These are phyloP conservation scores for Sicyos edulis DNA, from an alignment of 306 rosid species.

Conservation along the genomic window DNA sequence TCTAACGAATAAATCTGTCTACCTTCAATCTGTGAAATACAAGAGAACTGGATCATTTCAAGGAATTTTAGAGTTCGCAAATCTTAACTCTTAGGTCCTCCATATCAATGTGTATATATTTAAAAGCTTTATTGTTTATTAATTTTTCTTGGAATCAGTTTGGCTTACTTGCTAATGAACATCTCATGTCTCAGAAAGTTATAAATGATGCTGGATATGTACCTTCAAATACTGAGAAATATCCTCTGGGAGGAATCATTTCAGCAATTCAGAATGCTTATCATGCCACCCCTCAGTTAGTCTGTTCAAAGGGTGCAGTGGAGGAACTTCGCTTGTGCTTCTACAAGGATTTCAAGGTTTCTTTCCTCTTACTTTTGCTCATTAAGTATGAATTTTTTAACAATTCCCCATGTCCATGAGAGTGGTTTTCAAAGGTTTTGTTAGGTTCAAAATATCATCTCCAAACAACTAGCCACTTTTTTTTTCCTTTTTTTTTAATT, in stretches of 20 bases:
- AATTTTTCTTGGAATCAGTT: background rate
- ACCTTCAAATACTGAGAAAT: constrained; percentile 79
- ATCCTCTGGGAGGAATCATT: constrained; percentile 86
- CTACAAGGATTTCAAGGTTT: constrained; percentile 80
- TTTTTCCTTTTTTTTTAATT: too few relatives aligned
- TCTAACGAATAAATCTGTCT: too few relatives aligned
- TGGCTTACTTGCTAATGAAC: constrained; percentile 2
- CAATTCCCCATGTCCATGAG: background rate
- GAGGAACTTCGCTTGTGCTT: constrained; percentile 80
- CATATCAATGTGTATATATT: background rate
- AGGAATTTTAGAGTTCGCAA: background rate
- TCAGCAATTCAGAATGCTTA: constrained; percentile 91
- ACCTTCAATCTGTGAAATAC: too few relatives aligned
- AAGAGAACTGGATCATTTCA: background rate
- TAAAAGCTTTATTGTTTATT: background rate
- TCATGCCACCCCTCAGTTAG: constrained; percentile 55
- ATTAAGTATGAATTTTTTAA: constrained; percentile 1
- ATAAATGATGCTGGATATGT: constrained; percentile 72
- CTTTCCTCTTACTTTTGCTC: constrained; percentile 8
- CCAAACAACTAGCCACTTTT: too few relatives aligned
- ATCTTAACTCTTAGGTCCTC: background rate
- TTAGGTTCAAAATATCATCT: background rate
- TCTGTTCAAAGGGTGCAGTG: constrained; percentile 55
- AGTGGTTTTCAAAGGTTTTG: background rate
- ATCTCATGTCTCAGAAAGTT: constrained; percentile 45